A percentile compares a stretch with the other conserved stretches of the same genome.
phyloP scores from a whole-genome alignment of 305 asterid genomes.

The Fraxinus platypoda region DNA sequence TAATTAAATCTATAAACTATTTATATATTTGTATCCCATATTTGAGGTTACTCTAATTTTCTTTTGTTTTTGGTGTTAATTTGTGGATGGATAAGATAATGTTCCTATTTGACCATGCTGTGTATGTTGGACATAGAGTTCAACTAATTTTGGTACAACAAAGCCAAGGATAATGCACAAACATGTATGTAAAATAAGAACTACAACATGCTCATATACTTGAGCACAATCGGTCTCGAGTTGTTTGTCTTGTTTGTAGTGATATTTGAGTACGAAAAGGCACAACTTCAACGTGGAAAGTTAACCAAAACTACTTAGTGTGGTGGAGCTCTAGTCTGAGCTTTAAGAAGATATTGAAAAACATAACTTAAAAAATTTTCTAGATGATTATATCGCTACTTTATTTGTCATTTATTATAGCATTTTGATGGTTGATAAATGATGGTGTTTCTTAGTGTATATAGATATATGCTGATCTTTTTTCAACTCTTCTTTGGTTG shows the following conservation, averaged over 20 bases:
- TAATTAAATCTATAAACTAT: too few relatives aligned
- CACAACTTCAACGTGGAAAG: background rate
- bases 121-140: background rate
- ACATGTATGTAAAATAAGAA: background rate
- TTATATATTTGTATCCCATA: background rate
- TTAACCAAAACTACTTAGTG: background rate
- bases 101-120: background rate
- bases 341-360: background rate
- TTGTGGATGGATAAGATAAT: background rate
- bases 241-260: background rate
- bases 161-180: background rate
- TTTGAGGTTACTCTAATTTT: background rate
- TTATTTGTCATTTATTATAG: background rate
- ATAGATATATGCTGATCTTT: background rate
- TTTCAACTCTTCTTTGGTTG: background rate
- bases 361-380: too few relatives aligned
- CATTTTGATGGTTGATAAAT: background rate
- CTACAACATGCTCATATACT: background rate
- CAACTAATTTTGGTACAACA: background rate
- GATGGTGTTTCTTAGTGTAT: background rate
- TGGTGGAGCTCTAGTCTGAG: background rate
- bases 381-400: background rate
- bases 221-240: background rate
- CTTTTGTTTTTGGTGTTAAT: background rate
- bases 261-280: background rate